Evolutionary conservation across 306 rosid species (phyloP), one percentile per base, ranked within the genome.

Genomic region (Heteromeles arbutifolia): DNA sequence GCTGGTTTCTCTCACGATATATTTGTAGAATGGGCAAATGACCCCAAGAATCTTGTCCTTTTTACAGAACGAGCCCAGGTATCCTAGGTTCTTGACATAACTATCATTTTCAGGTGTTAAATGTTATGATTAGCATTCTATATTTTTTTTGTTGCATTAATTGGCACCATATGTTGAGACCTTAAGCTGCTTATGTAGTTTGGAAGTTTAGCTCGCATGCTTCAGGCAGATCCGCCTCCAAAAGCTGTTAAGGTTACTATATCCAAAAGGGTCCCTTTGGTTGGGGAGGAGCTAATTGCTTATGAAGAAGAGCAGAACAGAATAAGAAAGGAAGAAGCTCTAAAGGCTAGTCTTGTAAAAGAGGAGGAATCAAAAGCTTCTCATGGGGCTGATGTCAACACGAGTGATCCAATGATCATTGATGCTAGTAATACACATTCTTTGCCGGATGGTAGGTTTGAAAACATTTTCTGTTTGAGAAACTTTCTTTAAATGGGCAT

Each of bases 11-110:
- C 99, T 69, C 99, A 92, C 65, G 99, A 95, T 86, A 89, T 95
- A 82, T 95, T 92, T 79, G 91, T 89, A 44, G 99, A 95, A 50
- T 95, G 97, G 99, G 97, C 91, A 19, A 83, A 81, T 39, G 99
- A 92, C 78, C 54, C 75, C 7, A 92, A 85, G 74, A 95, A 92
- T 86, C 96, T 90, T 43, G 87, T 95, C 74, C 93, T 95, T 77
- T 95, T 90, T 78, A 90, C 99, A 22, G 99, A 95, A 83, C 86
- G 91, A 82, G 99, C 96, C 82, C 97, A 95, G 97, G 98, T 95
- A 90, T 76, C 63, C 74, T 61, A 26, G 65, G 56, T 67, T 56
- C 21, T 32, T 28, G 29, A 69, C 53, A 77, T 43, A 69, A 59
- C 61, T 68, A 62, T 63, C 75, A 81, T 69, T 64, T 52, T 71